Evolutionary conservation across 345 rosid genomes (phyloP), one percentile per base, ranked within the genome.

Genomic region (Acer campestre): DNA sequence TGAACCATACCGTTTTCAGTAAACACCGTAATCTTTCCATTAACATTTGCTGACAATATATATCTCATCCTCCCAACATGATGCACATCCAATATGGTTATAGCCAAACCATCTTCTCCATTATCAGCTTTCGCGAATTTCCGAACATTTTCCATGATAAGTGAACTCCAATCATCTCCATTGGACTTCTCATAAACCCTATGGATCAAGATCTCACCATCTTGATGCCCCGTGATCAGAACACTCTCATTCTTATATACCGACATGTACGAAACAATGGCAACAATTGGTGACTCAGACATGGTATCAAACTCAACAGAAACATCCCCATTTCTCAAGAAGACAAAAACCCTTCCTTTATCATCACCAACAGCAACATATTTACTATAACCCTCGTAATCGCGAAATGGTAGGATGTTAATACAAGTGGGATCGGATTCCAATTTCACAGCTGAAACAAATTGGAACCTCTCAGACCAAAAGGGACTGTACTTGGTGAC

Each of bases 401-500:
- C 98, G 62, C 90, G 88, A 76, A 88, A 92, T 0, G 98, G 99
- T 77, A 96, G 85, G 68, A 94, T 89, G 72, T 86, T 89, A 53
- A 91, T 75, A 83, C 93, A 90, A 0, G 93, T 87, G 0, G 94
- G 90, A 64, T 85, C 88, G 18, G 91, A 89, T 77, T 87, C 88
- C 66, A 96, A 77, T 51, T 89, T 94, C 88, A 96, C 95, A 73
- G 98, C 97, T 1, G 97, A 94, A 38, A 87, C 83, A 78, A 92
- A 92, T 7, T 90, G 94, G 82, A 96, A 92, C 86, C 88, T 86
- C 86, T 96, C 99, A 0, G 97, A 91, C 98, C 98, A 96, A 63
- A 88, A 84, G 51, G 90, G 95, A 80, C 92, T 91, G 78, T 84
- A 89, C 80, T 90, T 94, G 0, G 93, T 88, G 14, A 92, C 89